Evolutionary conservation across 1,284 basidiomycete species (phyloP), one percentile per base, ranked within the genome.

Genomic region (Fereydounia khargensis): DNA sequence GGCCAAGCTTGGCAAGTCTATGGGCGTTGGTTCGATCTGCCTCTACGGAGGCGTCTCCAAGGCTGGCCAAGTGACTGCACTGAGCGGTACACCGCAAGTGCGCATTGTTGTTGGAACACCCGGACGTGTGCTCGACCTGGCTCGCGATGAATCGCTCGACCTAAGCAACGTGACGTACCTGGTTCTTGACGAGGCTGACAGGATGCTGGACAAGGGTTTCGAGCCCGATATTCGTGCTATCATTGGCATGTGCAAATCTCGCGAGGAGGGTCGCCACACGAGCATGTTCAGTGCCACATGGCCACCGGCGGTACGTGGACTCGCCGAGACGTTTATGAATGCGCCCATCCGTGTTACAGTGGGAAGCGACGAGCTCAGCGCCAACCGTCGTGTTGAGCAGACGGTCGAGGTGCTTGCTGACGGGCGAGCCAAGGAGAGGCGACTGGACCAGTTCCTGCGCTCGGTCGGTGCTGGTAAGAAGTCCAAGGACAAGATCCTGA

Each of bases 141-240:
- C 89, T 61, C 86, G 91, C 39, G 89, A 89, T 23, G 85, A 81
- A 55, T 87, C 91, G 76, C 79, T 97, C 24, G 87, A 65, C 34
- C 50, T 73, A 13, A 37, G 40, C 57, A 86, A 87, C 31, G 90
- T 97, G 20, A 82, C 85, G 39, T 97, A 92, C 79, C 81, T 97
- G 14, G 94, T 97, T 0, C 79, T 99, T 31, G 95, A 99, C 72
- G 94, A 99, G 78, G 94, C 94, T 2, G 94, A 99, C 78, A 83
- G 94, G 35, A 97, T 98, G 94, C 81, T 99, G 37, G 95, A 98
- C 77, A 91, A 88, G 70, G 95, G 95, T 0, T 99, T 99, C 77
- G 95, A 99, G 79, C 95, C 96, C 68, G 95, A 98, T 76, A 97
- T 98, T 60, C 82, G 91, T 38, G 83, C 83, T 47, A 98, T 99